Evolutionary conservation across 164 flowering plant species (phyloP).

Genomic region (Berberis thunbergii): DNA sequence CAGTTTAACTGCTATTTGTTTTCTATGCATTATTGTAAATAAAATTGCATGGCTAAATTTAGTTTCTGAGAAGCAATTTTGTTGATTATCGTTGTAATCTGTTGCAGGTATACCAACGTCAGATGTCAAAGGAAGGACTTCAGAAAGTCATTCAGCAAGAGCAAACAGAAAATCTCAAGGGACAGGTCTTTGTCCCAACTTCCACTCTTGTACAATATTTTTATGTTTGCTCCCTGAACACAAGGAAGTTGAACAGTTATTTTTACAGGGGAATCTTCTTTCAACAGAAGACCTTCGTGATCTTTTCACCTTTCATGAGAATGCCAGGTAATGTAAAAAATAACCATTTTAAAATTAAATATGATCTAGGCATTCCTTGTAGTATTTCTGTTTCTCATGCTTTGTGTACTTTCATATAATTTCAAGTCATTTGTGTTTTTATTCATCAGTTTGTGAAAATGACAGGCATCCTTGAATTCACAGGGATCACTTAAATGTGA

Average conservation of each 20-base stretch:
- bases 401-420: no score
- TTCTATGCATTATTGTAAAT: not conserved
- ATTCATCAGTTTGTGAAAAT: no score
- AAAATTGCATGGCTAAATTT: not conserved
- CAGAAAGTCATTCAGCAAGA: conserved; percentile 96
- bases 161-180: conserved; percentile 32
- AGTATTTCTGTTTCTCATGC: no score
- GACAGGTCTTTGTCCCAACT: conserved; percentile 29
- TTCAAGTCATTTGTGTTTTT: no score
- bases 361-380: no score
- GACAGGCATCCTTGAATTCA: no score
- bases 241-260: conserved; percentile 32
- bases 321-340: conserved; percentile 40
- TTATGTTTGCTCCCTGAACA: not conserved
- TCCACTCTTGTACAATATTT: no score
- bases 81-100: conserved; percentile 1
- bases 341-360: no score
- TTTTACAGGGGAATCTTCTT: conserved; percentile 54
- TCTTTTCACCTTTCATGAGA: conserved; percentile 71
- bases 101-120: conserved; percentile 91
- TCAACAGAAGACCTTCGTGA: conserved; percentile 90
- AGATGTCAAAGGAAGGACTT: conserved; percentile 99
- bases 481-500: no score
- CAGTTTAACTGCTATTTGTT: not conserved
- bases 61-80: not conserved